Evolutionary conservation across 2,329 filamentous ascomycete species (phyloP).

Genomic region (Fusarium tanahbumbuense): DNA sequence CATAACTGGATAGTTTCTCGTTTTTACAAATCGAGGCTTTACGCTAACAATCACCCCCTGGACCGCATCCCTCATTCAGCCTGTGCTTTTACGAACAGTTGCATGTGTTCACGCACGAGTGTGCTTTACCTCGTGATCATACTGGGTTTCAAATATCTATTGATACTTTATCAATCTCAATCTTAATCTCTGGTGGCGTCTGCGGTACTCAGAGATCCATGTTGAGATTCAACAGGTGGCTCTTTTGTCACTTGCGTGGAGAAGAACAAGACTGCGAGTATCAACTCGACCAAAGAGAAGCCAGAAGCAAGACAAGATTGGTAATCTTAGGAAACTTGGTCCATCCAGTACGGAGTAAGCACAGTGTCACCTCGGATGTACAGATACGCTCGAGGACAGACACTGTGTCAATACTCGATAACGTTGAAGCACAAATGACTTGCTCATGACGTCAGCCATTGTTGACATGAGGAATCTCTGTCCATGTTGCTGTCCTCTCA

Average conservation of each 20-base stretch:
- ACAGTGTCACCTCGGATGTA: slow-evolving; percentile 35
- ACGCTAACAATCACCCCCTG: slow-evolving; percentile 34
- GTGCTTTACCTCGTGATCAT: slow-evolving; percentile 8
- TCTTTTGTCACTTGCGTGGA: slow-evolving; percentile 17
- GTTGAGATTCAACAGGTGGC: slow-evolving; percentile 22
- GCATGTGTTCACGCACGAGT: slow-evolving; percentile 26
- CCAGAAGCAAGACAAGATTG: slow-evolving; percentile 19
- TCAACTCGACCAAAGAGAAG: slow-evolving; percentile 12
- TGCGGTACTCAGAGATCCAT: slow-evolving; percentile 4
- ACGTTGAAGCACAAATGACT: slow-evolving; percentile 41
- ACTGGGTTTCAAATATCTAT: neutral
- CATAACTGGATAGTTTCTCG: slow-evolving; percentile 9
- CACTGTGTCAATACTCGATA: slow-evolving; percentile 43
- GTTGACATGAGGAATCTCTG: slow-evolving; percentile 8
- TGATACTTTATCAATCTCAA: neutral
- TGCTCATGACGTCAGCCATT: slow-evolving; percentile 42
- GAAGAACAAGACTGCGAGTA: neutral
- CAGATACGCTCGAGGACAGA: slow-evolving; percentile 12
- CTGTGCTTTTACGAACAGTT: slow-evolving; percentile 33
- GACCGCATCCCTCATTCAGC: slow-evolving; percentile 32
- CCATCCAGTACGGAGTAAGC: slow-evolving; percentile 16
- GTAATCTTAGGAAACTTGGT: neutral
- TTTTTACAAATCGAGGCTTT: slow-evolving; percentile 25
- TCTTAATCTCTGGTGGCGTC: slow-evolving; percentile 15
- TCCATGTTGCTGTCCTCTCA: neutral